Percentiles rank a stretch among this genome's conserved stretches.
These are phyloP conservation scores for Lasiosphaeris hirsuta DNA, from an alignment of 495 filamentous ascomycete genomes.

Conservation along the genomic window DNA sequence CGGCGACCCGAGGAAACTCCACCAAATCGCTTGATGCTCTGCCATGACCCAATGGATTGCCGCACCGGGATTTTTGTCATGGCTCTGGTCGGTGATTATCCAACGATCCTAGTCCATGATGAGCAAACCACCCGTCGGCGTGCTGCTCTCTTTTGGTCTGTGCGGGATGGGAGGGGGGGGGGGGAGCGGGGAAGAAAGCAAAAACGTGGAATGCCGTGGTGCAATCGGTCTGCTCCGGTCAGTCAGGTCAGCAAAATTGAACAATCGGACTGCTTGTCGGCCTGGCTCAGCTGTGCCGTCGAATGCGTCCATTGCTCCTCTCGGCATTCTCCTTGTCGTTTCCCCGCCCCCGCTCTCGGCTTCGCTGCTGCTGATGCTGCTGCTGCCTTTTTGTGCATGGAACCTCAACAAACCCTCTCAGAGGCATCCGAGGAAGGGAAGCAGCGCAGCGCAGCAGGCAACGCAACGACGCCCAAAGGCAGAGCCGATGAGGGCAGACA, in stretches of 20 bases:
- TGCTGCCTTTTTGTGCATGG: background rate
- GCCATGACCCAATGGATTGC: background rate
- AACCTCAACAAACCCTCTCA: background rate
- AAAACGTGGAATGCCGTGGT: slow-evolving; percentile 12
- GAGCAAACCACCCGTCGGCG: background rate
- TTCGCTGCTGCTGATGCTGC: slow-evolving; percentile 1
- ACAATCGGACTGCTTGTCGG: background rate
- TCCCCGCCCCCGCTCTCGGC: slow-evolving; percentile 16
- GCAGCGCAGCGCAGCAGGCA: no score
- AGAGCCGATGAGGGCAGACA: background rate
- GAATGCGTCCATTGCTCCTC: slow-evolving; percentile 8
- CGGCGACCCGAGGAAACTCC: background rate
- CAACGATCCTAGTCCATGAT: background rate
- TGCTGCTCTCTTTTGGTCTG: background rate
- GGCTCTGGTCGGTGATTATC: background rate
- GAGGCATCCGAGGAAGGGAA: background rate
- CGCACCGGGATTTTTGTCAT: background rate
- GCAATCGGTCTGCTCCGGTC: slow-evolving; percentile 7
- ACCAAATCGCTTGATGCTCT: background rate
- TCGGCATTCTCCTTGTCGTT: slow-evolving; percentile 9
- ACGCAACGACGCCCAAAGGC: no score
- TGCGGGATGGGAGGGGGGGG: background rate
- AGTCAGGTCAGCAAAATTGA: background rate
- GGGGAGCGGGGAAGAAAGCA: background rate
- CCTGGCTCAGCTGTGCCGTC: slow-evolving; percentile 15